Evolutionary conservation across 2,329 filamentous ascomycete genomes (phyloP), one percentile per base, ranked within the genome.

Genomic region (Neofusicoccum umdonicola): DNA sequence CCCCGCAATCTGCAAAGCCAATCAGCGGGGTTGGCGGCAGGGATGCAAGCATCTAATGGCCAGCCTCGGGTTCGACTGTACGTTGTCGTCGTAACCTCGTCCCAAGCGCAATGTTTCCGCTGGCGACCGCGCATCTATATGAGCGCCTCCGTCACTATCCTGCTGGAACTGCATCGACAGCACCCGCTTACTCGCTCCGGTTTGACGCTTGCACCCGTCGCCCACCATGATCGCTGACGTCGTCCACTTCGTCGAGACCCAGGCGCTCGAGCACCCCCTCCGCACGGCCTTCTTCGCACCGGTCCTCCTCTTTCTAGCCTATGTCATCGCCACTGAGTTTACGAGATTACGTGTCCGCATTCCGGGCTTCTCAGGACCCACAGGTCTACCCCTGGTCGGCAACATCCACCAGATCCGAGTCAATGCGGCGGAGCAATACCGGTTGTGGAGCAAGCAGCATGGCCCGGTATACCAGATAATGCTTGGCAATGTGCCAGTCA

Each of bases 391-490:
- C 0, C 63, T 80, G 13, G 74, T 81, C 8, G 79, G 79, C 13
- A 80, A 80, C 65, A 78, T 80, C 34, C 74, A 76, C 5, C 72
- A 78, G 44, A 80, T 81, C 65, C 78, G 75, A 34, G 74, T 73
- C 69, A 79, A 80, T 47, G 77, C 78, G 0, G 74, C 78, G 2
- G 77, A 80, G 54, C 77, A 77, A 65, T 81, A 81, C 63, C 74
- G 78, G 9, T 68, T 78, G 63, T 81, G 79, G 79, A 72, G 76
- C 48, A 74, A 75, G 66, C 72, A 68, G 12, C 79, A 78, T 66
- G 79, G 79, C 13, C 72, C 75, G 0, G 77, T 81, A 9, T 81
- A 80, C 52, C 79, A 81, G 67, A 80, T 81, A n/a, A 77, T 80
- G 66, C 72, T 81, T 1, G 79, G 79, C 17, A 81, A 80, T 37